Percentiles rank a stretch among this genome's conserved stretches.
These are phyloP conservation scores for Colletotrichum endophyticum DNA, from an alignment of 2,329 filamentous ascomycete species.

Conservation along the genomic window DNA sequence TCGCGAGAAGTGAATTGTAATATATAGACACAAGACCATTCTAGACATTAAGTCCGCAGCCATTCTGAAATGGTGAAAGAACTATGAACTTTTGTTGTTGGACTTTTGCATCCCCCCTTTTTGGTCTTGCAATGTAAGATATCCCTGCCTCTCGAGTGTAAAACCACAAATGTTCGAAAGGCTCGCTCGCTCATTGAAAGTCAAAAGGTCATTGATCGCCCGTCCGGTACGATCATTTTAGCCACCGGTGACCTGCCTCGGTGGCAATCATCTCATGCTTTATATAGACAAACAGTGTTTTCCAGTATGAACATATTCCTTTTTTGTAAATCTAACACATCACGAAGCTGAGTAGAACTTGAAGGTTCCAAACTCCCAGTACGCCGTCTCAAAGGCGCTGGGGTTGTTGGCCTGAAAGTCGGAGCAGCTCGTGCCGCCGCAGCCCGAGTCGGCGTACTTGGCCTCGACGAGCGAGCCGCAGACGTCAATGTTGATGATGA, in stretches of 20 bases:
- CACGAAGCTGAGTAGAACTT: constrained; percentile 54
- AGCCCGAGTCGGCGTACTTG: constrained; percentile 50
- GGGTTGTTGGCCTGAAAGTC: constrained; percentile 64
- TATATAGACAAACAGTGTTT: background rate
- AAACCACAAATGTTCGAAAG: background rate
- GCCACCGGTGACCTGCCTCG: constrained; percentile 4
- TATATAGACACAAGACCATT: background rate
- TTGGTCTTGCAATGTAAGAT: background rate
- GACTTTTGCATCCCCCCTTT: background rate
- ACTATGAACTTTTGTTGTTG: background rate
- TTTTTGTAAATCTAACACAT: background rate
- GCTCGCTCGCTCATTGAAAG: background rate
- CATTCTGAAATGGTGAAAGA: background rate
- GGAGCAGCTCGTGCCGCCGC: constrained; percentile 53
- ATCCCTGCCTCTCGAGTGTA: background rate
- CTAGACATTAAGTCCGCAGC: background rate
- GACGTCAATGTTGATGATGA: constrained; percentile 69
- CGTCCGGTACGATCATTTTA: background rate
- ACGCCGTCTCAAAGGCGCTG: constrained; percentile 61
- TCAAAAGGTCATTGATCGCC: background rate
- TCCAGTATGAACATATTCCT: background rate
- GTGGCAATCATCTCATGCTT: background rate
- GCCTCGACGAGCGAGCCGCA: constrained; percentile 62
- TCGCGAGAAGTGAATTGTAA: background rate
- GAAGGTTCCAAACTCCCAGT: constrained; percentile 69